Percentiles rank a stretch among this genome's conserved stretches.
Evolutionary conservation across 441 rosid genomes (phyloP).

Genomic region (Brassica balearica): DNA sequence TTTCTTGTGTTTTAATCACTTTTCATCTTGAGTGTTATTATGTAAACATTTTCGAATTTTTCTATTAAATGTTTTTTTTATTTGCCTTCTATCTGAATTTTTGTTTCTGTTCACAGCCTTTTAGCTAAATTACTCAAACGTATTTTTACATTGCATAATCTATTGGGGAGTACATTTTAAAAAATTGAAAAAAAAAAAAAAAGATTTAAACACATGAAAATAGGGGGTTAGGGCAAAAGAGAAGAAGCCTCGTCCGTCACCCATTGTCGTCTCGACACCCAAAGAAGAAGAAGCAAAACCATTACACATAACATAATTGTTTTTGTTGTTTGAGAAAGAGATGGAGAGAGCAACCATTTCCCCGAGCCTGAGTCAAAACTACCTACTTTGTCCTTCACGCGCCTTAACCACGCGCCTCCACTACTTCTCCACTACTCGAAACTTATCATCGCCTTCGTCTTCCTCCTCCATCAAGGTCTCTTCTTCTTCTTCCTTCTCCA

Average conservation of each 20-base stretch:
- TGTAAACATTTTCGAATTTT: too few species aligned
- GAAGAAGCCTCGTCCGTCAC: not conserved
- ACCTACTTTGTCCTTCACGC: conserved; percentile 49
- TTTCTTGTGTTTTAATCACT: too few species aligned
- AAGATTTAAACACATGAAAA: not conserved
- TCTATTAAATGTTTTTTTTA: too few species aligned
- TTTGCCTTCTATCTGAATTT: too few species aligned
- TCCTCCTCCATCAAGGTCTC: conserved; percentile 54
- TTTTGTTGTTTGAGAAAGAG: conserved; percentile 16
- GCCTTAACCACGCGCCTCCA: conserved; percentile 40
- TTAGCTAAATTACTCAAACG: too few species aligned
- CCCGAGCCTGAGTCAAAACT: conserved; percentile 42
- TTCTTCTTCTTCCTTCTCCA: not conserved
- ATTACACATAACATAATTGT: not conserved
- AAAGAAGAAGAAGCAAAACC: not conserved
- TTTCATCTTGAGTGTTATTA: too few species aligned
- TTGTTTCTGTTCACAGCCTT: too few species aligned
- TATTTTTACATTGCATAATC: too few species aligned
- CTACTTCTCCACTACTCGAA: conserved; percentile 34
- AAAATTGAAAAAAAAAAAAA: too few species aligned
- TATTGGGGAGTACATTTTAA: too few species aligned
- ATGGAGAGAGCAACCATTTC: conserved; percentile 60
- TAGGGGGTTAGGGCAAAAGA: not conserved
- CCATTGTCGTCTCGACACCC: not conserved
- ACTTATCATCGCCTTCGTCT: conserved; percentile 24